These are phyloP conservation scores for Setomelanomma holmii DNA, from an alignment of 2,329 filamentous ascomycete genomes.

Conservation along the genomic window DNA sequence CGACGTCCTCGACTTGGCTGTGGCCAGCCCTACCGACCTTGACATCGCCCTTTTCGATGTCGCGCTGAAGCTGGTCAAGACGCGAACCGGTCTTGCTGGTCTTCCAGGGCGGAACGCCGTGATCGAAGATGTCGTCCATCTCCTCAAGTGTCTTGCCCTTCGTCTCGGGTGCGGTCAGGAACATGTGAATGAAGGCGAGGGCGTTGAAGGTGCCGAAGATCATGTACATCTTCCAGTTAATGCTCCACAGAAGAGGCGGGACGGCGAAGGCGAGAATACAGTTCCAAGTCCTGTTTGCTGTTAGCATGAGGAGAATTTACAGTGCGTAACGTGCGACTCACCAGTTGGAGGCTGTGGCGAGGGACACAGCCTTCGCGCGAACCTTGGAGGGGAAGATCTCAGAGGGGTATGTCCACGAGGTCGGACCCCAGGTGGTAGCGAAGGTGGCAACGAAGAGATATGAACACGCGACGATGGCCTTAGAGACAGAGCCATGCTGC, in stretches of 20 bases:
- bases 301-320: too few relatives aligned
- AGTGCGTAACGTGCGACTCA: too few relatives aligned
- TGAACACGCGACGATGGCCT: conserved; percentile 58
- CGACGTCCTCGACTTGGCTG: conserved; percentile 16
- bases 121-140: conserved; percentile 51
- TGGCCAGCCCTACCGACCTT: conserved; percentile 27
- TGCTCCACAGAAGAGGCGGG: conserved; percentile 49
- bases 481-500: conserved; percentile 60
- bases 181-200: conserved; percentile 49
- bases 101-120: conserved; percentile 46
- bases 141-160: conserved; percentile 52
- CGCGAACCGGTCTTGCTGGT: conserved; percentile 34
- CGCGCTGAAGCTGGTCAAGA: conserved; percentile 42
- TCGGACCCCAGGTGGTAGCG: conserved; percentile 51
- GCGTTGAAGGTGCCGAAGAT: conserved; percentile 48
- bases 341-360: conserved; percentile 50
- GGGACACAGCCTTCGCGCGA: conserved; percentile 51
- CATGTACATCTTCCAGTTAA: conserved; percentile 55
- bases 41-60: conserved; percentile 47
- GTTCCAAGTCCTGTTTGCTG: conserved; percentile 51
- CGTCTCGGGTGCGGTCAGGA: conserved; percentile 49
- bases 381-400: conserved; percentile 51
- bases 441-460: conserved; percentile 55
- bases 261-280: conserved; percentile 51
- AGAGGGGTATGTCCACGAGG: conserved; percentile 46